A percentile compares a stretch with the other conserved stretches of the same genome.
Evolutionary conservation across 1,284 basidiomycete genomes (phyloP).

Genomic region (Abortiporus biennis): DNA sequence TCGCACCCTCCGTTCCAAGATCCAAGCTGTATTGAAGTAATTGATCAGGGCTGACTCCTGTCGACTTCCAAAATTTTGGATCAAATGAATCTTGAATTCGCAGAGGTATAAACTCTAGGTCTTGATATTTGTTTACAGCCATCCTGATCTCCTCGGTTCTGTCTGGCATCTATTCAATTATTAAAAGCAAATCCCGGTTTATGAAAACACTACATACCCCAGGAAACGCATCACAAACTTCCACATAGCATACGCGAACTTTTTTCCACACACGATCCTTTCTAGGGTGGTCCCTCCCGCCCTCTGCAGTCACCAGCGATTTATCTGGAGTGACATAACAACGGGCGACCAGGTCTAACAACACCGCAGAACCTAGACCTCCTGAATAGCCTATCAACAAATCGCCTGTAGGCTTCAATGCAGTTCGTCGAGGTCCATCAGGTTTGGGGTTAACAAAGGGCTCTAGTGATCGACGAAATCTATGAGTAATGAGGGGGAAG

Average conservation of each 20-base stretch:
- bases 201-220: conserved; percentile 37
- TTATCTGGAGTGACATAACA: conserved; percentile 47
- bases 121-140: conserved; percentile 40
- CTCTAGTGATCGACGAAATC: conserved; percentile 62
- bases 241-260: conserved; percentile 62
- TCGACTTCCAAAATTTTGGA: conserved; percentile 53
- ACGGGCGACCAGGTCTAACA: conserved; percentile 61
- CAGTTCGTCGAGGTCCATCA: conserved; percentile 42
- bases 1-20: conserved; percentile 48
- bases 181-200: conserved; percentile 5
- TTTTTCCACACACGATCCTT: conserved; percentile 58
- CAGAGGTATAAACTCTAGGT: conserved; percentile 53
- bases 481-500: conserved; percentile 49
- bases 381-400: conserved; percentile 68
- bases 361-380: conserved; percentile 64
- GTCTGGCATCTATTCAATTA: conserved; percentile 42
- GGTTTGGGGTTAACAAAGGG: conserved; percentile 52
- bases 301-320: conserved; percentile 29
- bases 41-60: conserved; percentile 26
- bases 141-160: conserved; percentile 43
- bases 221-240: conserved; percentile 54
- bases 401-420: conserved; percentile 59
- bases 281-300: conserved; percentile 62
- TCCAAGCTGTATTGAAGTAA: conserved; percentile 35
- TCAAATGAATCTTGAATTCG: conserved; percentile 71